Evolutionary conservation across 2,329 filamentous ascomycete genomes (phyloP), one percentile per base, ranked within the genome.

Genomic region (Sporothrix mexicana): DNA sequence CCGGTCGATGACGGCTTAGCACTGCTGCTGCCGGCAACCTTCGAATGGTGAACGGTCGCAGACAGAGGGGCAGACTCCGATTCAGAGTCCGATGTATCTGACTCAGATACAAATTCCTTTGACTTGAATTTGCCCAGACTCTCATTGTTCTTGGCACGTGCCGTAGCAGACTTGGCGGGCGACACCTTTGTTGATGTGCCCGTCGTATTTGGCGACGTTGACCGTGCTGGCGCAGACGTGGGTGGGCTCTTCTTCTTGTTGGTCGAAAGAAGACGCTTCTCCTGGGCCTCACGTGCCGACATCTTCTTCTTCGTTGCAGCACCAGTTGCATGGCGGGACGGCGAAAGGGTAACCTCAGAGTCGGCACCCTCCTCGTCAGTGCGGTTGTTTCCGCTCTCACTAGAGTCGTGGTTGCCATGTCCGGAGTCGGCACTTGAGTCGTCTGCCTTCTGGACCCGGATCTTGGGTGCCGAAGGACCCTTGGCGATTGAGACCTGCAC

Each of bases 401-500:
- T 82, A 17, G 82, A 82, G 66, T 80, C 84, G 73, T 85, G 85
- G 73, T 80, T 82, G 62, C 81, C 80, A 80, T 81, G 61, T 78
- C 81, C 78, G 9, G 78, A 79, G 13, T 79, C 78, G 8, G 64
- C 75, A 51, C 76, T 77, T 13, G 83, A 81, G 15, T 86, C 86
- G 23, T 90, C 87, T 9, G 81, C 80, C 76, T 86, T 87, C 72
- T 87, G 84, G 6, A 83, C 80, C 74, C 85, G 84, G 75, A 84
- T 83, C 77, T 86, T 88, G 1, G 87, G 83, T 3, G 83, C 79
- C n/a, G 84, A 78, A 1, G 73, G 53, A 1, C 85, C 85, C 78
- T 86, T 87, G 67, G 86, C 88, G 61, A 91, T 83, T 10, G 85
- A 84, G 12, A 85, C 87, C 76, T 91, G 89, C 9, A 91, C 80